Percentiles rank a stretch among this genome's conserved stretches.
Conservation (phyloP, 148 eudicot genomes). For the Cornus suecica region DNA sequence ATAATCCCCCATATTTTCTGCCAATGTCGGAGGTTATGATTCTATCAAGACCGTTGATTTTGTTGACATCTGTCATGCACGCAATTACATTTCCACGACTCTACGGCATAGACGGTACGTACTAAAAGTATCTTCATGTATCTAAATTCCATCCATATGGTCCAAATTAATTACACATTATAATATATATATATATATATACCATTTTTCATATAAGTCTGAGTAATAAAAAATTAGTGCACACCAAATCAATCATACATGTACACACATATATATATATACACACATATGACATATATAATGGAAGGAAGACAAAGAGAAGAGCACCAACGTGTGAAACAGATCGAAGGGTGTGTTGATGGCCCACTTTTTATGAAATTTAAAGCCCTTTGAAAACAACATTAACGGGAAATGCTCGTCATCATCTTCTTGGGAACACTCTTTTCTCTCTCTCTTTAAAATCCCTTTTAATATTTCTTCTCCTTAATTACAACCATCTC, state of each 20-base stretch:
- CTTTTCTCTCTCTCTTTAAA: slow-evolving; percentile 8
- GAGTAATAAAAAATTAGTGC: background rate
- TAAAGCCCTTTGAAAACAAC: slow-evolving; percentile 28
- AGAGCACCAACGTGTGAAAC: slow-evolving; percentile 30
- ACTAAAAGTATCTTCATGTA: too few relatives aligned
- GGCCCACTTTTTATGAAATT: background rate
- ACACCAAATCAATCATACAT: background rate
- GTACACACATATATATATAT: too few relatives aligned
- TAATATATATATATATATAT: too few relatives aligned
- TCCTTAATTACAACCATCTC: background rate
- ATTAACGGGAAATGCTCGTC: slow-evolving; percentile 34
- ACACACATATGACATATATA: too few relatives aligned
- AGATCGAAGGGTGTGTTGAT: slow-evolving; percentile 8
- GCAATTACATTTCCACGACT: too few relatives aligned
- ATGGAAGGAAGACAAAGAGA: slow-evolving; percentile 22
- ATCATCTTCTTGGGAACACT: slow-evolving; percentile 31
- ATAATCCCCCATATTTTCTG: too few relatives aligned
- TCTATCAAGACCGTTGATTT: too few relatives aligned
- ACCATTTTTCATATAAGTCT: background rate
- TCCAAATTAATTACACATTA: background rate
- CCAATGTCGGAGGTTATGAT: too few relatives aligned
- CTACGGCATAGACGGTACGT: too few relatives aligned
- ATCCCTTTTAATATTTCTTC: background rate
- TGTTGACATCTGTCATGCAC: too few relatives aligned
- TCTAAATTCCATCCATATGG: background rate